Conservation (phyloP, 2,329 filamentous ascomycete genomes). For the Escovopsis sp. region DNA sequence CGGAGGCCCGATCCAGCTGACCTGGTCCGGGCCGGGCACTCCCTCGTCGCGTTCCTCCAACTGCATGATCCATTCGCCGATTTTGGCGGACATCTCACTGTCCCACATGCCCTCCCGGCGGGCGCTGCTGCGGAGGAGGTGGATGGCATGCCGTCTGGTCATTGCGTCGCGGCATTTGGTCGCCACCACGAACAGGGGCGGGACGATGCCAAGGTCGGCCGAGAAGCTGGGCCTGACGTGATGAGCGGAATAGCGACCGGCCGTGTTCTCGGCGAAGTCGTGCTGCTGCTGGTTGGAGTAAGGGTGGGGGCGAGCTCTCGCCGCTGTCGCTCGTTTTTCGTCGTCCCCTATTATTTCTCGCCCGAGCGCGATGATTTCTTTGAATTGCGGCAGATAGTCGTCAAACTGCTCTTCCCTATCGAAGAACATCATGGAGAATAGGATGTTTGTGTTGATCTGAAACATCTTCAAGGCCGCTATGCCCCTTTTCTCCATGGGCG, state of each 20-base stretch:
- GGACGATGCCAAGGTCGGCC: conserved; percentile 48
- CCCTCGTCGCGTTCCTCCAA: conserved; percentile 34
- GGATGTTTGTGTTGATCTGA: conserved; percentile 40
- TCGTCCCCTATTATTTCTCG: conserved; percentile 45
- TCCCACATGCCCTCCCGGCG: conserved; percentile 59
- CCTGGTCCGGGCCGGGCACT: neutral
- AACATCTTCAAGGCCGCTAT: conserved; percentile 50
- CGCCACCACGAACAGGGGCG: conserved; percentile 50
- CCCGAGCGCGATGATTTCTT: conserved; percentile 40
- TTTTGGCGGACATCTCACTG: conserved; percentile 40
- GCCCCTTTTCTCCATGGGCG: conserved; percentile 41
- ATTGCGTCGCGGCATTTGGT: conserved; percentile 47
- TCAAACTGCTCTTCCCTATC: conserved; percentile 46
- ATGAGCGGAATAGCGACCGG: conserved; percentile 27
- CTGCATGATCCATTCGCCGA: conserved; percentile 39
- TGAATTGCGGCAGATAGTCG: conserved; percentile 35
- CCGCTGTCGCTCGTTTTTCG: conserved; percentile 34
- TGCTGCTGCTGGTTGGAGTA: conserved; percentile 27
- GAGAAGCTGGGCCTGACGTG: conserved; percentile 50
- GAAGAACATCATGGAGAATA: conserved; percentile 47
- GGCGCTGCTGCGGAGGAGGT: conserved; percentile 43
- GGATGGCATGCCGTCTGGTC: conserved; percentile 45
- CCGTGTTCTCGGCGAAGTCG: conserved; percentile 15
- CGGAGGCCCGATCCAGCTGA: conserved; percentile 1
- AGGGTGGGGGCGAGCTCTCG: conserved; percentile 27